Conservation (phyloP, 129 eudicot species). For the Arctium minus region DNA sequence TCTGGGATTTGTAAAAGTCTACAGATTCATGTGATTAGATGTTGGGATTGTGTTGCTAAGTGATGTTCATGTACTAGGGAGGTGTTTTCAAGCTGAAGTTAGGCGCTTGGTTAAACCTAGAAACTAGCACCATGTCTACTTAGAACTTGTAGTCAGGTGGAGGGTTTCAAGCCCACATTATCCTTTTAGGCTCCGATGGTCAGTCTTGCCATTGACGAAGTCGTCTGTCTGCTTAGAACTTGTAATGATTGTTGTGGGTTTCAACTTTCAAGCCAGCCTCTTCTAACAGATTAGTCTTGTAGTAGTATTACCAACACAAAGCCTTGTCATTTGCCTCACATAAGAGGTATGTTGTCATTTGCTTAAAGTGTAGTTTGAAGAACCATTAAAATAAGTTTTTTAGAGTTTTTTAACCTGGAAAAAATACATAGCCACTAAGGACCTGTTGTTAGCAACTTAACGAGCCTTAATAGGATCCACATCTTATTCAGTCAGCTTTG, state of each 20-base stretch:
- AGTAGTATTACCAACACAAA: too few relatives aligned
- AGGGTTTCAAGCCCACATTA: not conserved
- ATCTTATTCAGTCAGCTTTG: too few relatives aligned
- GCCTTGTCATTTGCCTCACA: too few relatives aligned
- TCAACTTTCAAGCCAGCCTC: too few relatives aligned
- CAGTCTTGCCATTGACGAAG: not conserved
- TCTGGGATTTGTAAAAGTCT: not conserved
- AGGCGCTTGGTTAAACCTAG: not conserved
- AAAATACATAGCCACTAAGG: not conserved
- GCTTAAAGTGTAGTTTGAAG: not conserved
- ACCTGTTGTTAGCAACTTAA: too few relatives aligned
- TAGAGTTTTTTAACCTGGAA: not conserved
- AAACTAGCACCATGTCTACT: not conserved
- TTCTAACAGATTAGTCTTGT: too few relatives aligned
- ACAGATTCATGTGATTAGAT: not conserved
- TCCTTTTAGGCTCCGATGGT: not conserved
- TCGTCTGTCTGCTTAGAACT: not conserved
- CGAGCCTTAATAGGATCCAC: too few relatives aligned
- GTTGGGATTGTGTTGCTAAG: not conserved
- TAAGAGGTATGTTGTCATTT: too few relatives aligned
- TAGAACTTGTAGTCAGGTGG: not conserved
- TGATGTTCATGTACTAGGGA: not conserved
- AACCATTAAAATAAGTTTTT: too few relatives aligned
- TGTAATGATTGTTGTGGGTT: not conserved
- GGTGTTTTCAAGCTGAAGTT: not conserved